A percentile compares a stretch with the other conserved stretches of the same genome.
Conservation (phyloP, 305 asterid species). For the Fraxinus platypoda region DNA sequence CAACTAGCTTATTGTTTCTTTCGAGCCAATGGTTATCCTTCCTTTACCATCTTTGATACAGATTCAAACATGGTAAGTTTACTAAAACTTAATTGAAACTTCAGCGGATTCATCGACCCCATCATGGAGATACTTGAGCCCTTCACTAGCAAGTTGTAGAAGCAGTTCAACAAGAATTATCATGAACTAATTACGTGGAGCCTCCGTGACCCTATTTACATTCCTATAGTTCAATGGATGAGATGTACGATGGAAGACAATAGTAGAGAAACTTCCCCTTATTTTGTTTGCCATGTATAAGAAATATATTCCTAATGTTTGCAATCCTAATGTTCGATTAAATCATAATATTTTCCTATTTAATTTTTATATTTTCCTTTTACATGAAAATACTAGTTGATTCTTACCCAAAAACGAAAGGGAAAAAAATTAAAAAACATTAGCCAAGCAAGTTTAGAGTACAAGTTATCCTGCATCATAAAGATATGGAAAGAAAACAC, state of each 20-base stretch:
- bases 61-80: neutral
- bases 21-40: neutral
- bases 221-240: neutral
- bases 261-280: neutral
- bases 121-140: neutral
- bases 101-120: neutral
- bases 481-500: neutral
- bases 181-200: neutral
- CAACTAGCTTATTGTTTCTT: neutral
- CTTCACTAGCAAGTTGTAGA: neutral
- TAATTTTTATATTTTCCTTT: neutral
- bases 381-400: neutral
- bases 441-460: neutral
- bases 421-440: neutral
- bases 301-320: neutral
- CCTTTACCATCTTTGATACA: neutral
- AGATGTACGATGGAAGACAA: neutral
- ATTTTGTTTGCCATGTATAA: neutral
- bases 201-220: neutral
- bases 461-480: neutral
- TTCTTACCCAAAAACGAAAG: neutral
- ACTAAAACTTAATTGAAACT: neutral
- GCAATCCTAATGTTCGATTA: neutral
- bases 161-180: neutral
- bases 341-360: neutral